Conservation (phyloP, 2,329 filamentous ascomycete genomes). For the Onygenales sp. region DNA sequence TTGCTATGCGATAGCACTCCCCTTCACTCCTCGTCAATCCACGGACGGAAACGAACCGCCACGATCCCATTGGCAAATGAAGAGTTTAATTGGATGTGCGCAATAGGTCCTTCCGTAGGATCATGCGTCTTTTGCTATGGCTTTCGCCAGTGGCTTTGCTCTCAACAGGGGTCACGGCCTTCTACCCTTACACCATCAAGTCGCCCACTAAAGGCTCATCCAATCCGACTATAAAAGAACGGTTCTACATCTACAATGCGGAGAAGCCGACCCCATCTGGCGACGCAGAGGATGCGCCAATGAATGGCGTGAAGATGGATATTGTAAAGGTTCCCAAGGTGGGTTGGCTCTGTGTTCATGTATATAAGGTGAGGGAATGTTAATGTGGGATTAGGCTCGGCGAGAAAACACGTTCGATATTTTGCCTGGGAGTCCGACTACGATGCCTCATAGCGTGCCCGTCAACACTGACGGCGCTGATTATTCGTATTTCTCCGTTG, state of each 20-base stretch:
- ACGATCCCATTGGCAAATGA: not conserved
- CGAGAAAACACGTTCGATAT: constrained; percentile 43
- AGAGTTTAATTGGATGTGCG: not conserved
- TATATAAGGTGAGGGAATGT: not conserved
- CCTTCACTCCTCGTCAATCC: too few relatives aligned
- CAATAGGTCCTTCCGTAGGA: constrained; percentile 11
- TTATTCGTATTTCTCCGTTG: constrained; percentile 44
- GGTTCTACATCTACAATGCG: constrained; percentile 14
- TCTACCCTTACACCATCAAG: constrained; percentile 29
- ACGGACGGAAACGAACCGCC: too few relatives aligned
- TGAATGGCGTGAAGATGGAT: constrained; percentile 23
- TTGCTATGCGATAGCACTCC: too few relatives aligned
- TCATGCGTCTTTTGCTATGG: constrained; percentile 30
- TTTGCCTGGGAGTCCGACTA: constrained; percentile 28
- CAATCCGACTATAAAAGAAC: not conserved
- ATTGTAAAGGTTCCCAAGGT: constrained; percentile 26
- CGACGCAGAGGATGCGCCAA: constrained; percentile 8
- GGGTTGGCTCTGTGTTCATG: constrained; percentile 1
- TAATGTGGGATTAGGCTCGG: constrained; percentile 20
- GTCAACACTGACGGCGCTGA: constrained; percentile 47
- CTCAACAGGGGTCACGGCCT: constrained; percentile 29
- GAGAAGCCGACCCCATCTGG: constrained; percentile 25
- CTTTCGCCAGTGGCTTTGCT: constrained; percentile 23
- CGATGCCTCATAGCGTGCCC: constrained; percentile 37
- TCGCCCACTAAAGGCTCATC: not conserved